Base-by-base conservation (phyloP, 75 land plant species). In the Adiantum capillusveneris region DNA sequence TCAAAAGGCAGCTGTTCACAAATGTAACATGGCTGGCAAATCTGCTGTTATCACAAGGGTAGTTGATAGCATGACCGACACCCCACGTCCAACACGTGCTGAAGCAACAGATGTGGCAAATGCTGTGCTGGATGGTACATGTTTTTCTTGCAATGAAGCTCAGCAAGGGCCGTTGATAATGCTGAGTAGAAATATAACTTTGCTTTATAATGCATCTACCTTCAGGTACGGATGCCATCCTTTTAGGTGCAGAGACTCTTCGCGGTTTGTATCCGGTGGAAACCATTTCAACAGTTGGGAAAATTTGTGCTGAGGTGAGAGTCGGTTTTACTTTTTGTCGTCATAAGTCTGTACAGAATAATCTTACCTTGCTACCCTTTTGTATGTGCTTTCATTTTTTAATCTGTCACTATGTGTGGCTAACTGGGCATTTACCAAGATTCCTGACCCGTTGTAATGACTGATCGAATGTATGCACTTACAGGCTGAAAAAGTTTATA, bases 61-160 rank as follows among this genome's bases (percentile, higher is more conserved):
- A 46, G 98, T 93, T 55, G 98, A 93, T 55, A 90, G 92, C 53
- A 93, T 93, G 98, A 86, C 96, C 58, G 83, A 85, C 57, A 93
- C 82, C 53, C 79, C 93, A 3, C 69, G 98, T 27, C 98, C 98
- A 30, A 93, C 98, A 49, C 90, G 98, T 62, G 98, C 98, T 30
- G 98, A 93, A 67, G 98, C 98, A 53, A 94, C 98, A 28, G 98
- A 94, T 80, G 96, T 94, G 39, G 98, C 98, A 11, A 94, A 94
- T 74, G 98, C 98, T 56, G 96, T 94, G 1, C 59, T 94, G 34
- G 98, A 94, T 86, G 98, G 96, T 87, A 72, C 18, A 21, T 59
- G 19, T 3, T 53, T 1, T 34, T 3, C 9, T 9, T 34, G 3
- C 37, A 5, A 3, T 34, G 9, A 34, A 34, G 37, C 9, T 34